A percentile compares a stretch with the other conserved stretches of the same genome.
Conservation (phyloP, 768 basidiomycete species). For the Gyrodon lividus region DNA sequence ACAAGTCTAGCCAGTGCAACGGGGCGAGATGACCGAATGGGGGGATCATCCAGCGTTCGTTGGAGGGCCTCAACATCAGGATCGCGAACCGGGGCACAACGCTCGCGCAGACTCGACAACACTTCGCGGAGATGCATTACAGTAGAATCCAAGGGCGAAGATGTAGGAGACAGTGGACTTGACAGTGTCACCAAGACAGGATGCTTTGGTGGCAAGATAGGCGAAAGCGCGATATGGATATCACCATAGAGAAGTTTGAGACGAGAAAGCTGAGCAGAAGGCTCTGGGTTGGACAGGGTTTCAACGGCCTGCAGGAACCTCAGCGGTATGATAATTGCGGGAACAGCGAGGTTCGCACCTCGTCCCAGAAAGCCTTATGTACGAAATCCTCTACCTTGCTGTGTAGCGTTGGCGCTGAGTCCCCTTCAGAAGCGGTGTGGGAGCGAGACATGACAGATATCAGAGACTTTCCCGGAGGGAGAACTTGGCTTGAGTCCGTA, state of each 20-base stretch:
- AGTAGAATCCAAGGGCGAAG: constrained; percentile 61
- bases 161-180: constrained; percentile 63
- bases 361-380: constrained; percentile 72
- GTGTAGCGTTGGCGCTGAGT: constrained; percentile 37
- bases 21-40: constrained; percentile 21
- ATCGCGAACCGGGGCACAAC: constrained; percentile 71
- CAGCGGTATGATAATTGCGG: constrained; percentile 13
- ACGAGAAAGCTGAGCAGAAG: constrained; percentile 58
- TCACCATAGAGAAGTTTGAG: constrained; percentile 58
- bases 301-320: constrained; percentile 48
- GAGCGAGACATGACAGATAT: constrained; percentile 55
- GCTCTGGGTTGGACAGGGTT: constrained; percentile 54
- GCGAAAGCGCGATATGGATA: constrained; percentile 45
- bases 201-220: constrained; percentile 60
- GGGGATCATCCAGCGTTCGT: constrained; percentile 33
- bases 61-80: constrained; percentile 47
- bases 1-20: constrained; percentile 45
- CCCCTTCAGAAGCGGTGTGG: constrained; percentile 13
- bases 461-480: constrained; percentile 74
- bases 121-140: constrained; percentile 55
- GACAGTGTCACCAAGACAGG: constrained; percentile 50
- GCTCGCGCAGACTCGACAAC: constrained; percentile 48
- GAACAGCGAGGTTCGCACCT: constrained; percentile 43
- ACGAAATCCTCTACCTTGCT: constrained; percentile 47
- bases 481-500: constrained; percentile 53